Percentiles rank a stretch among this genome's conserved stretches.
These are phyloP conservation scores for Diddensiella caesifluorescens DNA, from an alignment of 805 yeast genomes.

Conservation along the genomic window DNA sequence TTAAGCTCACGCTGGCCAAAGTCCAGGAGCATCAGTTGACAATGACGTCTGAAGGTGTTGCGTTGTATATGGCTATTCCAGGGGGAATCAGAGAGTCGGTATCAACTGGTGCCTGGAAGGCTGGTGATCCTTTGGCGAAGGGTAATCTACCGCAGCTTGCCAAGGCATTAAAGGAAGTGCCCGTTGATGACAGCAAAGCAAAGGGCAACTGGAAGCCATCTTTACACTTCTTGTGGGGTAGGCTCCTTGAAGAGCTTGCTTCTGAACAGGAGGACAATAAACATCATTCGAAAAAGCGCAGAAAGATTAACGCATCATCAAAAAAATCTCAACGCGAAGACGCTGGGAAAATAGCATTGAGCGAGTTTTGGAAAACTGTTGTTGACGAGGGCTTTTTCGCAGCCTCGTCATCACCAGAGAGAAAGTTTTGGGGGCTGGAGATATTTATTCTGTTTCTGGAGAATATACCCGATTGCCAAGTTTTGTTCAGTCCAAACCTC, in stretches of 20 bases:
- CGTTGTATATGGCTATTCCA: slow-evolving; percentile 58
- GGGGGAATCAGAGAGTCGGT: slow-evolving; percentile 8
- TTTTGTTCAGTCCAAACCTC: slow-evolving; percentile 43
- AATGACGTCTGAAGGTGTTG: slow-evolving; percentile 72
- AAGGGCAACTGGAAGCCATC: slow-evolving; percentile 70
- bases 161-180: slow-evolving; percentile 47
- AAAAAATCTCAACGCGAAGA: no score
- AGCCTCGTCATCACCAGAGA: slow-evolving; percentile 71
- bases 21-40: slow-evolving; percentile 52
- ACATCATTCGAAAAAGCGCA: slow-evolving; percentile 35
- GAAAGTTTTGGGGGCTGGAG: slow-evolving; percentile 83
- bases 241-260: slow-evolving; percentile 41
- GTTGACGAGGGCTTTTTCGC: slow-evolving; percentile 79
- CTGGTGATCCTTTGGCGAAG: slow-evolving; percentile 65
- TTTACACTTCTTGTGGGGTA: slow-evolving; percentile 71
- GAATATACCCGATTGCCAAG: slow-evolving; percentile 22
- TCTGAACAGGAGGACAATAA: slow-evolving; percentile 20
- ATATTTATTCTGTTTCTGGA: slow-evolving; percentile 51
- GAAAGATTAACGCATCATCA: slow-evolving; percentile 24
- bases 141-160: slow-evolving; percentile 60
- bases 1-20: slow-evolving; percentile 34
- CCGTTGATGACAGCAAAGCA: slow-evolving; percentile 63
- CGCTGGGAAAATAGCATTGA: slow-evolving; percentile 34
- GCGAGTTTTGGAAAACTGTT: slow-evolving; percentile 73
- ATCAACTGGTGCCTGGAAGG: slow-evolving; percentile 49